Evolutionary conservation across 2,329 filamentous ascomycete genomes (phyloP), one percentile per base, ranked within the genome.

Genomic region (Chaetomium olivaceum): DNA sequence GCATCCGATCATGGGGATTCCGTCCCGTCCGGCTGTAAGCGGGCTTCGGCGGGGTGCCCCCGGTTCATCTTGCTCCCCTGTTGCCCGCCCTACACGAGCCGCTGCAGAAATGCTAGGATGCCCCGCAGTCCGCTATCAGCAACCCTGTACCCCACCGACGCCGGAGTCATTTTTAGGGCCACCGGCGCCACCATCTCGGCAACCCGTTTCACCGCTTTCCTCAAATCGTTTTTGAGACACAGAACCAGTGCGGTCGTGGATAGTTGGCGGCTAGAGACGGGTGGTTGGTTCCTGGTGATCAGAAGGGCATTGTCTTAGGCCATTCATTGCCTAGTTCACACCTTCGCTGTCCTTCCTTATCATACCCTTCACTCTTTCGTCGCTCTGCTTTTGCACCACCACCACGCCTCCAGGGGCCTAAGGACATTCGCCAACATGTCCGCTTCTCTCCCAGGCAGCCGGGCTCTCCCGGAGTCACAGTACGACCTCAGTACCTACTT

Each of bases 401-500:
- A 31, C 52, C 31, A 4, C 52, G 7, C 23, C 52, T 31, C 16
- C 14, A 8, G 12, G 2, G 23, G n/a, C 48, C 51, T 50, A 43
- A 60, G 25, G 16, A 33, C 31, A 31, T 39, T 23, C 62, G 48
- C 55, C 61, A 76, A 65, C 62, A 90, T 90, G 88, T 90, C 88
- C 64, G 82, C 87, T 66, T 89, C 88, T 27, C 78, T 90, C 36
- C 87, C 87, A 58, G 88, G 88, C 66, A 80, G 80, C 73, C 90
- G 94, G 77, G 92, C 97, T 78, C 85, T 97, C 70, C 95, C 95
- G 68, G 87, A 89, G 64, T 99, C 95, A 62, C 92, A 93, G 79
- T 94, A 96, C 85, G 92, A 99, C 77, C 84, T 99, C 74, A 87
- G 80, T 76, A 97, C 93, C 56, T 99, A 99, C 81, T 95, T 91